phyloP scores from a whole-genome alignment of 139 green algal species.

The Parachlorella kessleri region DNA sequence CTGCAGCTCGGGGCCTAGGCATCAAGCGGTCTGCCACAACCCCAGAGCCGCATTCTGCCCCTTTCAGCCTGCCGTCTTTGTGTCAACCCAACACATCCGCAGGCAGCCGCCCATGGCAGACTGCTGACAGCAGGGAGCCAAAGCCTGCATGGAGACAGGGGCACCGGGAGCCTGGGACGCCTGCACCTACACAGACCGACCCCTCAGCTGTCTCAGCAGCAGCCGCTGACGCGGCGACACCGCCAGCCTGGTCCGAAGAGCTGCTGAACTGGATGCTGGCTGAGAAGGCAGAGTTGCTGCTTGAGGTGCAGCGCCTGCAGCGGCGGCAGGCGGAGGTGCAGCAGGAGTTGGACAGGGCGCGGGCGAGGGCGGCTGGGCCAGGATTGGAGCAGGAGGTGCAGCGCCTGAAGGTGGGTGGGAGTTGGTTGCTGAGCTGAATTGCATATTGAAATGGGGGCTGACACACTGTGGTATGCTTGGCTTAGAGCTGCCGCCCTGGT shows the following conservation, averaged over 20 bases:
- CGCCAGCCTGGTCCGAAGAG: constrained; percentile 20
- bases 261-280: constrained; percentile 26
- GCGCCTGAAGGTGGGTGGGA: constrained; percentile 3
- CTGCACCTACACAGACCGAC: background rate
- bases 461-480: background rate
- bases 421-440: background rate
- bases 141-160: background rate
- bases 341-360: background rate
- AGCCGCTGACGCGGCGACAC: background rate
- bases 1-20: too few species aligned
- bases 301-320: constrained; percentile 12
- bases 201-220: too few species aligned
- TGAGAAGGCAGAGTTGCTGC: constrained; percentile 21
- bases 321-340: constrained; percentile 4
- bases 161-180: background rate
- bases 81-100: too few species aligned
- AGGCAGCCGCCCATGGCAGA: background rate
- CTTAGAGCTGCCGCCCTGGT: background rate
- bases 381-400: constrained; percentile 1
- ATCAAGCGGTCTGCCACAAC: too few species aligned
- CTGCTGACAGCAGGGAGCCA: background rate
- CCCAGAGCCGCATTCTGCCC: too few species aligned
- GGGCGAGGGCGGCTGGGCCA: background rate
- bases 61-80: too few species aligned
- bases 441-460: background rate